Percentiles rank a stretch among this genome's conserved stretches.
Conservation (phyloP, 805 yeast genomes). For the Hanseniaspora lindneri region DNA sequence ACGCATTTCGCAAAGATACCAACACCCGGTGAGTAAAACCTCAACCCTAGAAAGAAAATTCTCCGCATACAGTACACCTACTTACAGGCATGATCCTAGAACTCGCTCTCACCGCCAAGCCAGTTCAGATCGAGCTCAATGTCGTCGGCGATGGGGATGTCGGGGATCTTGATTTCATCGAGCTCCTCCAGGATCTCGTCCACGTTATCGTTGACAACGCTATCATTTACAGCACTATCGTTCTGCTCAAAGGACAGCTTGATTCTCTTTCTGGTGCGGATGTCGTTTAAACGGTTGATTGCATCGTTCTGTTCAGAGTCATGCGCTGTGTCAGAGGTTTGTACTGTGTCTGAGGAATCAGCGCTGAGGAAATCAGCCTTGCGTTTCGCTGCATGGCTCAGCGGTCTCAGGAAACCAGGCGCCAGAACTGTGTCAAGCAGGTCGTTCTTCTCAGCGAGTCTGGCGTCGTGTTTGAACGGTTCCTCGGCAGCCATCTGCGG, state of each 20-base stretch:
- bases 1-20: too few relatives aligned
- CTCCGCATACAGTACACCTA: too few relatives aligned
- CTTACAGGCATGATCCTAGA: too few relatives aligned
- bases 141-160: background rate
- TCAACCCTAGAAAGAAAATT: too few relatives aligned
- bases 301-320: too few relatives aligned
- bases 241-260: constrained; percentile 11
- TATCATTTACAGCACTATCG: too few relatives aligned
- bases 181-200: background rate
- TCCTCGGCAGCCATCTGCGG: too few relatives aligned
- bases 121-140: background rate
- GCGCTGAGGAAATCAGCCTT: background rate
- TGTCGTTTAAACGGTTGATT: background rate
- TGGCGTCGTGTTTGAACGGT: too few relatives aligned
- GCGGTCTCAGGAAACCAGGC: constrained; percentile 3
- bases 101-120: background rate
- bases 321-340: too few relatives aligned
- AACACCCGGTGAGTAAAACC: too few relatives aligned
- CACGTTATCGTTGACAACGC: background rate
- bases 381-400: constrained; percentile 3
- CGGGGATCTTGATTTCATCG: background rate
- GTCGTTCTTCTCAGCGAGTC: constrained; percentile 3
- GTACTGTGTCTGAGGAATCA: background rate
- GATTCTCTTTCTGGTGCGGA: constrained; percentile 5
- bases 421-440: constrained; percentile 8